Evolutionary conservation across 2,329 filamentous ascomycete species (phyloP).

Genomic region (Ophiocordyceps camponoti-rufipedis): DNA sequence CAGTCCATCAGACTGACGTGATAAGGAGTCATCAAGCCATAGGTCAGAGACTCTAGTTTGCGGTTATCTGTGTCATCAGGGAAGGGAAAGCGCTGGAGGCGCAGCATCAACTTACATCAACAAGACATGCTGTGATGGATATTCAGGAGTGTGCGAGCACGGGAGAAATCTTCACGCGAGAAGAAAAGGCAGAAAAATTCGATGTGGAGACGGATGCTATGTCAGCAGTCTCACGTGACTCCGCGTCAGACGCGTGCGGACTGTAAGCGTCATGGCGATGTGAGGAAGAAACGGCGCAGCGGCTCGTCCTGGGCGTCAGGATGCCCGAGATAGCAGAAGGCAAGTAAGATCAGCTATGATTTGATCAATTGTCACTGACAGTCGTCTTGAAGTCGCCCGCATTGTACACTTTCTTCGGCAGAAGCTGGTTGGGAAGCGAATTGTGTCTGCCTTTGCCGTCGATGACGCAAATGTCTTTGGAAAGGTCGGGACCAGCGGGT

Average conservation of each 20-base stretch:
- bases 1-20: conserved; percentile 75
- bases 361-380: not conserved
- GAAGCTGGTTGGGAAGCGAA: conserved; percentile 67
- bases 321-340: conserved; percentile 50
- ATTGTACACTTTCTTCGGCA: conserved; percentile 72
- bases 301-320: not conserved
- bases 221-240: conserved; percentile 9
- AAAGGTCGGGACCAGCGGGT: conserved; percentile 67
- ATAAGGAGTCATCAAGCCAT: conserved; percentile 63
- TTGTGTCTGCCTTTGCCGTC: conserved; percentile 49
- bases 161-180: not conserved
- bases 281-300: not conserved
- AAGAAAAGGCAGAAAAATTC: conserved; percentile 1
- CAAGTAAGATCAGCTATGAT: conserved; percentile 7
- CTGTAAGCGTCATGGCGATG: not conserved
- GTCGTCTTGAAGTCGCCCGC: conserved; percentile 43
- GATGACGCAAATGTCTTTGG: conserved; percentile 80
- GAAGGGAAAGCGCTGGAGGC: conserved; percentile 8
- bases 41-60: conserved; percentile 98
- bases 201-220: not conserved
- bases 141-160: not conserved
- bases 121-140: not conserved
- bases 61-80: conserved; percentile 75
- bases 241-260: conserved; percentile 11
- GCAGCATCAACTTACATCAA: not conserved